Evolutionary conservation across 805 yeast species (phyloP), one percentile per base, ranked within the genome.

Genomic region (Pichia gijzeniarum): DNA sequence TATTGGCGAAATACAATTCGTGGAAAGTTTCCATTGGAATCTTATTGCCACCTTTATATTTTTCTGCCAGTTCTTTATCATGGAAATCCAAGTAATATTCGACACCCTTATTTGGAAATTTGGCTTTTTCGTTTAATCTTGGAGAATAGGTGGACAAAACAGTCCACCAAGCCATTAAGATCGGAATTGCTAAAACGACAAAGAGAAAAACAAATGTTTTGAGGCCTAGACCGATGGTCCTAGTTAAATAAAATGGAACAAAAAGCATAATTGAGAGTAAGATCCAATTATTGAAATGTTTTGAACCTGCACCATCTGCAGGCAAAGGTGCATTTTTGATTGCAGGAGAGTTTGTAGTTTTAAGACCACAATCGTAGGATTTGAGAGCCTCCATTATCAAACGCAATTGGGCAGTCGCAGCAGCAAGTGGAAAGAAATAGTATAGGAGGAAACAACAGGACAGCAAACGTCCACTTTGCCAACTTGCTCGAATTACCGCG

Each of bases 11-110:
- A 68, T 78, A 89, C 55, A 85, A 74, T 68, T 88, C 93, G 61
- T 84, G 90, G 81, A 89, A 88, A 14, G 95, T 85, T 68, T 87
- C 95, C 79, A 85, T 82, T 56, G 96, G 95, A 58, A 88, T 85
- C 70, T 89, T 88, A 60, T 73, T 70, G 55, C 70, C 61, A 50
- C 95, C 95, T 41, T 69, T 67, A 70, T 87, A 87, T 67, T 82
- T 81, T 38, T 71, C 69, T 55, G 78, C 78, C 50, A 84, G 71
- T 54, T 72, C 85, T 2, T 76, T 79, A 53, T 84, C 84, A 65
- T 86, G 91, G 75, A 82, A 88, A 56, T 83, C 87, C 55, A 88
- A 70, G 66, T 89, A 88, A 65, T 79, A 73, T 59, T 84, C 85
- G 52, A 88, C 80, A 41, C 91, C 91, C 52, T 73, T 75, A 61